Base-by-base conservation (phyloP, 2,329 filamentous ascomycete species). In the Epichloe gansuensis region DNA sequence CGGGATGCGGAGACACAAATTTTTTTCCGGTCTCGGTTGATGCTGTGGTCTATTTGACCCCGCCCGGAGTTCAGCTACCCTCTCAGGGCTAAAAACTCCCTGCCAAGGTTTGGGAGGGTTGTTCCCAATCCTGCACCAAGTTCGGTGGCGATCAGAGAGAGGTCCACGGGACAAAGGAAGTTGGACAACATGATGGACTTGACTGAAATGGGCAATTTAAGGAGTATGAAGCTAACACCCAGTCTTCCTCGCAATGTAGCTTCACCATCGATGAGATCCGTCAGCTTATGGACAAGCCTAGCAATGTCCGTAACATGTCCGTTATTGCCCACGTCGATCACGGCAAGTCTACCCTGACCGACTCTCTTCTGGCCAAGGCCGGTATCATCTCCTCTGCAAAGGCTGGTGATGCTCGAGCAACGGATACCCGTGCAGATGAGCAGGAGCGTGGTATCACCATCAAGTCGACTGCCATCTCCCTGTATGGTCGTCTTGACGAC, bases 261-360 rank as follows among this genome's bases (percentile, higher is more conserved):
- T 97, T 97, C 85, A 97, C 93, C 70, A 85, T 96, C 77, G 91
- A 97, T 73, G 90, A 89, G 82, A 87, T 89, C 73, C 84, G 85
- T 73, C 63, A 57, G 66, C 66, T 87, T 71, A 87, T 87, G 85
- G 85, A 89, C 82, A 84, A 84, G 76, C 83, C 86, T 64, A 77
- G 71, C 70, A 84, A 85, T 73, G 80, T 84, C 71, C 78, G 80
- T 75, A 97, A 97, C 84, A 97, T 96, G 91, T 96, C 89, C 78
- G 93, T 98, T 74, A 97, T 97, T 89, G 93, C 93, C 74, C 93
- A 98, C 80, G 90, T 98, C 84, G 93, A 98, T 77, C 93, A 98
- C 84, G 93, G 93, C 80, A 98, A 98, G 78, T 98, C 93, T 66
- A 98, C 93, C 71, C 83, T 98, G 68, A 96, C 91, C 84, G 93